Percentiles rank a stretch among this genome's conserved stretches.
Conservation (phyloP, 202 grass and related monocot species). For the Digitaria exilis region DNA sequence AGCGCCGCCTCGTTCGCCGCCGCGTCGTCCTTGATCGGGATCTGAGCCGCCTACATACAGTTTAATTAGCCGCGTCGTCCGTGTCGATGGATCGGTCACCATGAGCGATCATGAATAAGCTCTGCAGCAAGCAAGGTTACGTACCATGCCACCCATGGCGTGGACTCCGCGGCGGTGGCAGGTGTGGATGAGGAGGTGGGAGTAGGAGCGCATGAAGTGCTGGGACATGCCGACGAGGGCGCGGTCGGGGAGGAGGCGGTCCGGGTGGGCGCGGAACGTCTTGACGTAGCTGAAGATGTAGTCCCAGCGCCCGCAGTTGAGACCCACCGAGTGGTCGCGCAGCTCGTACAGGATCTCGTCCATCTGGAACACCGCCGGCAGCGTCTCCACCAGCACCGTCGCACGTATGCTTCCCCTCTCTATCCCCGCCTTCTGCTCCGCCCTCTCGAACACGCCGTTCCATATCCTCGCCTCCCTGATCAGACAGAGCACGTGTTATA, state of each 20-base stretch:
- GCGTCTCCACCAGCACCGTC: constrained; percentile 92
- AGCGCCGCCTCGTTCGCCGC: constrained; percentile 81
- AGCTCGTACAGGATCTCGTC: constrained; percentile 96
- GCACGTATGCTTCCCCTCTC: constrained; percentile 71
- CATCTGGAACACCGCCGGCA: constrained; percentile 95
- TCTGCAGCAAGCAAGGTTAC: too few relatives aligned
- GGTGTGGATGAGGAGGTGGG: constrained; percentile 85
- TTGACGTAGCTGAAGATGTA: constrained; percentile 99
- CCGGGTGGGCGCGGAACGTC: constrained; percentile 78
- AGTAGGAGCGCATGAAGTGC: constrained; percentile 99
- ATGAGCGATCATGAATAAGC: too few relatives aligned
- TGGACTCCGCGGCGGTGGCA: constrained; percentile 90
- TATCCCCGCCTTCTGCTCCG: constrained; percentile 59
- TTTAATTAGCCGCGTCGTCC: too few relatives aligned
- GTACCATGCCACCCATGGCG: constrained; percentile 99
- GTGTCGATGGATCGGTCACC: too few relatives aligned
- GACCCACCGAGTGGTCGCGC: constrained; percentile 77
- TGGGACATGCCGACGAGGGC: constrained; percentile 89
- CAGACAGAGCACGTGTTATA: background rate
- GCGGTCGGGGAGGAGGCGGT: constrained; percentile 91
- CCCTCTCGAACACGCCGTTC: constrained; percentile 80
- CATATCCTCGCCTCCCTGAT: constrained; percentile 88
- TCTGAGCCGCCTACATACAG: constrained; percentile 91
- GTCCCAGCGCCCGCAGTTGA: constrained; percentile 98
- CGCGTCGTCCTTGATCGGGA: constrained; percentile 79